A percentile compares a stretch with the other conserved stretches of the same genome.
Evolutionary conservation across 495 filamentous ascomycete species (phyloP).

Genomic region (Ascobolus immersus): DNA sequence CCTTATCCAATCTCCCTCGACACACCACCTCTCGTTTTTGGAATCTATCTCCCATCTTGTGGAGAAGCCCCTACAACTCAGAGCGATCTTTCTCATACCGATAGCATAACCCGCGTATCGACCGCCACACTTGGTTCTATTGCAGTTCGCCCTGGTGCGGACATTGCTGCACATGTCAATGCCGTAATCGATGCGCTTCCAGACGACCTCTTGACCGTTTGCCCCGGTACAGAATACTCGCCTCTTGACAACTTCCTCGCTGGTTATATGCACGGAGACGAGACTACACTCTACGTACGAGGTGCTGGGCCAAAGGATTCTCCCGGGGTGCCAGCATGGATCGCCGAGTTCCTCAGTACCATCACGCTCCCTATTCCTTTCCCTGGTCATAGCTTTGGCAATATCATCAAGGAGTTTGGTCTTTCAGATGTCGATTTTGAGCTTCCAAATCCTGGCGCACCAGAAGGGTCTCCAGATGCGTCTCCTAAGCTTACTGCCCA

Average conservation of each 20-base stretch:
- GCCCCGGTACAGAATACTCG: conserved; percentile 48
- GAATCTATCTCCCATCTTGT: conserved; percentile 61
- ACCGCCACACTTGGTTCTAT: too few relatives aligned
- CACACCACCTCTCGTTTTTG: conserved; percentile 57
- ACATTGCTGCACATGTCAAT: conserved; percentile 39
- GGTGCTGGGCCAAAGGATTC: neutral
- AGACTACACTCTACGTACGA: conserved; percentile 53
- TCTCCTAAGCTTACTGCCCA: conserved; percentile 57
- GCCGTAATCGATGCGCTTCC: conserved; percentile 47
- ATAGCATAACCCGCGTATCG: too few relatives aligned
- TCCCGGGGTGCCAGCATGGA: conserved; percentile 52
- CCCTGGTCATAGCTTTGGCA: conserved; percentile 51
- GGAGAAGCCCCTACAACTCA: conserved; percentile 31
- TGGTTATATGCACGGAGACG: conserved; percentile 52
- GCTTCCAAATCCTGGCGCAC: conserved; percentile 50
- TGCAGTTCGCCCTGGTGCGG: conserved; percentile 35
- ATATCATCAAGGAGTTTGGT: conserved; percentile 63
- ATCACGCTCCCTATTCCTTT: conserved; percentile 67
- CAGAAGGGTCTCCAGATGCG: conserved; percentile 45
- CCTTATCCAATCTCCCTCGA: conserved; percentile 46
- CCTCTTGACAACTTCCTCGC: conserved; percentile 65
- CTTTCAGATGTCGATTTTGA: conserved; percentile 60
- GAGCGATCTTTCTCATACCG: conserved; percentile 33
- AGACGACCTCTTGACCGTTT: conserved; percentile 37
- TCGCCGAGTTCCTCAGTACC: conserved; percentile 50